Evolutionary conservation across 2,329 filamentous ascomycete genomes (phyloP), one percentile per base, ranked within the genome.

Genomic region (Apiospora aurea): DNA sequence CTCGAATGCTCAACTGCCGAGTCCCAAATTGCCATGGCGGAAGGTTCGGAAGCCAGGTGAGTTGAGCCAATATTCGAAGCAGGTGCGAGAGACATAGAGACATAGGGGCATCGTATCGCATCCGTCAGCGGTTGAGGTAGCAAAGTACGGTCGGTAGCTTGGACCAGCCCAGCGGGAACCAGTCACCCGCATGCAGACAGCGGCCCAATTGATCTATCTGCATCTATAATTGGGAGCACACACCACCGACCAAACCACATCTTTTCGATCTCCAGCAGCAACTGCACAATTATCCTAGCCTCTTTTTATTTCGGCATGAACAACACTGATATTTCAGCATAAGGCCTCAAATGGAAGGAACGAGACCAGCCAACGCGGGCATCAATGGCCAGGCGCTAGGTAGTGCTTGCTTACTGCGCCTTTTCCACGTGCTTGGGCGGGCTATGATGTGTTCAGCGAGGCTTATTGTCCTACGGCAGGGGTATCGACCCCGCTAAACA

Each of bases 401-500:
- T 57, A 34, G 26, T 38, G 29, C 29, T 29, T 29, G 26, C 26
- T 29, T 61, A 29, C 53, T 61, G 53, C 53, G 53, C 53, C 53
- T 18, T 61, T 34, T 29, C 51, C 51, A 34, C 26, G 26, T 57
- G 26, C 51, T 29, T 57, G 24, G 49, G 51, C 24, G 51, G 24
- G 26, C 53, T 61, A 61, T 61, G 53, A 61, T 61, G 53, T 61
- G 53, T 61, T 14, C 53, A 16, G 53, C 29, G 16, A 18, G 51
- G 51, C 51, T 34, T 34, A 57, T 57, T 34, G 26, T 57, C 26
- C 6, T 38, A 5, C 51, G 34, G 51, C 51, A 61, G 53, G 53
- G 53, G 53, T 61, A 38, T 21, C 6, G 53, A 61, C 53, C 53
- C 53, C 53, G 53, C 53, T 61, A 61, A 61, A 61, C 53, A 61